Conservation (phyloP, 73 alveolate species). For the Tetrahymena malaccensis region DNA sequence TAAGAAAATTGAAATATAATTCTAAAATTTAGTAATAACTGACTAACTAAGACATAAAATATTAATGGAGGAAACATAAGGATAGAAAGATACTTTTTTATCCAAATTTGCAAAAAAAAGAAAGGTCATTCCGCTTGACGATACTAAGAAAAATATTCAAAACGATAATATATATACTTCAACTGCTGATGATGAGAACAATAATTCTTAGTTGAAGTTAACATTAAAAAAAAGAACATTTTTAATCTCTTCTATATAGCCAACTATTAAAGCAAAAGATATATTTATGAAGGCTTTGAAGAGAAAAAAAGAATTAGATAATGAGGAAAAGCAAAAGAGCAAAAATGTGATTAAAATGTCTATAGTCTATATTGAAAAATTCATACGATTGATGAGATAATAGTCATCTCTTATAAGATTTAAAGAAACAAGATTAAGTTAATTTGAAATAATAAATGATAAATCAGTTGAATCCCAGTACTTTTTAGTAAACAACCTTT, state of each 20-base stretch:
- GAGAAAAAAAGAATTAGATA: not conserved
- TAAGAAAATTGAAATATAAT: not conserved
- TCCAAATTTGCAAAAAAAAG: not conserved
- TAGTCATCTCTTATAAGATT: not conserved
- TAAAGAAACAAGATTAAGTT: not conserved
- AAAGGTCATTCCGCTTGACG: not conserved
- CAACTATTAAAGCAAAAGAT: not conserved
- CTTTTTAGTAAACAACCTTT: not conserved
- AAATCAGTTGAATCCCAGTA: not conserved
- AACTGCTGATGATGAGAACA: not conserved
- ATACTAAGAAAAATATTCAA: not conserved
- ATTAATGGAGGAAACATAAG: not conserved
- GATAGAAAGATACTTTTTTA: too few relatives aligned
- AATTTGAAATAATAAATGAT: not conserved
- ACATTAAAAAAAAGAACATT: not conserved
- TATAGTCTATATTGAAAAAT: not conserved
- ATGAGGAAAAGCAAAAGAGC: not conserved
- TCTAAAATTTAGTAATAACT: not conserved
- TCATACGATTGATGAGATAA: not conserved
- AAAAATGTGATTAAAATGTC: not conserved
- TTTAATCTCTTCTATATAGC: not conserved
- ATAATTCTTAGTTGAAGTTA: not conserved
- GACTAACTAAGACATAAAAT: not conserved
- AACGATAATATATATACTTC: not conserved
- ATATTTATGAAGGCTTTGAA: not conserved